Evolutionary conservation across 2,329 filamentous ascomycete species (phyloP).

Genomic region (Cytospora paraplurivora): DNA sequence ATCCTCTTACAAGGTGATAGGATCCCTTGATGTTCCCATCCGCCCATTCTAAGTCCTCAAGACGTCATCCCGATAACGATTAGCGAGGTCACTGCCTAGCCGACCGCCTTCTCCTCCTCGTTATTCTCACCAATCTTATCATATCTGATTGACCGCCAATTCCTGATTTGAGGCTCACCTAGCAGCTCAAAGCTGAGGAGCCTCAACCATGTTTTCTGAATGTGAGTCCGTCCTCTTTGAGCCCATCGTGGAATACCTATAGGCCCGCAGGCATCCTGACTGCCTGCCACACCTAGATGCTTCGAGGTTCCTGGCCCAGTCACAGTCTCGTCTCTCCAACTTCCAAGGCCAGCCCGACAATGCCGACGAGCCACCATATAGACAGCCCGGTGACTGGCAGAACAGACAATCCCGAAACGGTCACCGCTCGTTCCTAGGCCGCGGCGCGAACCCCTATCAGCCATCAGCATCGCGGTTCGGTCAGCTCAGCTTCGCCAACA

Average conservation of each 20-base stretch:
- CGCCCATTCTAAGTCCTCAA: constrained; percentile 1
- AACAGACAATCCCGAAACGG: constrained; percentile 36
- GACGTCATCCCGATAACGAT: constrained; percentile 22
- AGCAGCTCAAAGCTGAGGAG: constrained; percentile 29
- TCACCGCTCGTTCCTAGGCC: constrained; percentile 45
- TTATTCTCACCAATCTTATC: background rate
- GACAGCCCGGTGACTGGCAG: constrained; percentile 42
- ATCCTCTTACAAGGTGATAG: background rate
- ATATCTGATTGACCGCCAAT: constrained; percentile 9
- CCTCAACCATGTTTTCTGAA: constrained; percentile 76
- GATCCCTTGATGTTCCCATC: constrained; percentile 5
- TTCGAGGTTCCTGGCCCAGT: constrained; percentile 94
- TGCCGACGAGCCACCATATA: constrained; percentile 41
- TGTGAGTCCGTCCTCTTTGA: constrained; percentile 60
- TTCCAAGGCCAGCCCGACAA: constrained; percentile 61
- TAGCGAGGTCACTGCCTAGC: constrained; percentile 1
- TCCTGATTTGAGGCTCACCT: constrained; percentile 18
- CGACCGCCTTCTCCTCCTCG: background rate
- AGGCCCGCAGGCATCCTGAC: background rate
- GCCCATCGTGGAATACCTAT: background rate
- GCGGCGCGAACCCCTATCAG: constrained; percentile 74
- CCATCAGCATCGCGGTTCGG: constrained; percentile 73
- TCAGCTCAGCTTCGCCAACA: constrained; percentile 70
- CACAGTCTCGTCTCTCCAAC: constrained; percentile 82
- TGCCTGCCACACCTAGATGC: constrained; percentile 66